Percentiles rank a stretch among this genome's conserved stretches.
Evolutionary conservation across 495 filamentous ascomycete genomes (phyloP).

Genomic region (Neurospora sp.): DNA sequence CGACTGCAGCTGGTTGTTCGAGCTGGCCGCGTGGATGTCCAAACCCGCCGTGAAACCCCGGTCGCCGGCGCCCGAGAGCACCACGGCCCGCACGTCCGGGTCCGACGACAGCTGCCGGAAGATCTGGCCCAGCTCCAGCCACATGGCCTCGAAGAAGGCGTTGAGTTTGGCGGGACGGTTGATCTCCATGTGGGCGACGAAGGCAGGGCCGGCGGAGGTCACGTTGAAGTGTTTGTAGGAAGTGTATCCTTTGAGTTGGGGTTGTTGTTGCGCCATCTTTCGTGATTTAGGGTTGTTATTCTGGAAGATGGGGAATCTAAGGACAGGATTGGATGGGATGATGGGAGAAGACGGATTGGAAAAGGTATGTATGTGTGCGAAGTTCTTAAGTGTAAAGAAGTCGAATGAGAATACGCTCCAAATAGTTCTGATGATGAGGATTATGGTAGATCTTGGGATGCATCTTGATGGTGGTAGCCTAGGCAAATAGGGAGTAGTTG

Average conservation of each 20-base stretch:
- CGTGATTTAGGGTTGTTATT: neutral
- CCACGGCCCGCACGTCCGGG: slow-evolving; percentile 62
- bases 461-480: neutral
- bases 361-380: neutral
- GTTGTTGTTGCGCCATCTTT: slow-evolving; percentile 12
- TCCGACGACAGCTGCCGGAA: slow-evolving; percentile 67
- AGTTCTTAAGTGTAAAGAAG: neutral
- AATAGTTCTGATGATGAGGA: neutral
- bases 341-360: neutral
- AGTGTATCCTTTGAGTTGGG: slow-evolving; percentile 20
- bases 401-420: neutral
- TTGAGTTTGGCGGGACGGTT: slow-evolving; percentile 86
- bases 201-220: slow-evolving; percentile 49
- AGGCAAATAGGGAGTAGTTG: neutral
- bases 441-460: neutral
- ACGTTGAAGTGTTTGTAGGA: slow-evolving; percentile 68
- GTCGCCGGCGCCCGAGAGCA: slow-evolving; percentile 76
- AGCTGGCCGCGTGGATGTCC: slow-evolving; percentile 61
- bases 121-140: slow-evolving; percentile 65
- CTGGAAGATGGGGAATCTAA: neutral
- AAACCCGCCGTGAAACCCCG: slow-evolving; percentile 79
- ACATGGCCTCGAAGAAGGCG: slow-evolving; percentile 84
- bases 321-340: neutral
- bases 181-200: slow-evolving; percentile 88
- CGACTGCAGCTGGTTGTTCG: slow-evolving; percentile 23